Base-by-base conservation (phyloP, 306 rosid genomes). In the Begonia loranthoides region DNA sequence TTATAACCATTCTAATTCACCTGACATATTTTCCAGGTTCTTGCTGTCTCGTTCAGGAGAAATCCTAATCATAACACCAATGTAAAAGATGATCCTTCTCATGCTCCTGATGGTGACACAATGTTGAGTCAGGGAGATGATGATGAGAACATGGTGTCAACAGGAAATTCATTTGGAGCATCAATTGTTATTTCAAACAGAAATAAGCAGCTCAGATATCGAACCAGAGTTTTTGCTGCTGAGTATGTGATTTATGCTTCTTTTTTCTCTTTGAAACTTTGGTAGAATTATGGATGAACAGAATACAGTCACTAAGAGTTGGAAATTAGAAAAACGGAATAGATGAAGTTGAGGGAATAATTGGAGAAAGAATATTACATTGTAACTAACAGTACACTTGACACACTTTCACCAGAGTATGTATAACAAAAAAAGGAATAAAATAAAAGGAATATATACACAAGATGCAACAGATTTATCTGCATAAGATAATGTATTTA, bases 161-260 rank as follows among this genome's bases (percentile, higher is more conserved):
- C 49, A 34, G 71, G 68, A 46, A 55, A 72, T 76, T 52, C 57
- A 19, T 55, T 79, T 62, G 81, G 82, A 62, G 52, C 76, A 65
- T 68, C 83, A 49, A 62, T 39, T 43, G 69, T 64, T 58, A 52
- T 70, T 34, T 41, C 70, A 24, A 83, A 76, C 58, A 80, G 94
- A 70, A 95, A 90, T 47, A 82, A 79, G 70, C 90, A 85, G 77
- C 95, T 85, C 62, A 82, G 97, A 90, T 82, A 90, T 67, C 79
- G 87, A 64, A 90, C 97, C 59, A 74, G 97, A 70, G 87, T 78
- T 60, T 90, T 90, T 76, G 95, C 95, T 45, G 97, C 97, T 17
- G 95, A 90, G 97, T 90, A 82, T 65, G 94, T 72, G 79, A 68
- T 70, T 50, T 33, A 41, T 57, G 34, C 22, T 14, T 52, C 38